Base-by-base conservation (phyloP, 441 rosid genomes). In the Melastoma candidum region DNA sequence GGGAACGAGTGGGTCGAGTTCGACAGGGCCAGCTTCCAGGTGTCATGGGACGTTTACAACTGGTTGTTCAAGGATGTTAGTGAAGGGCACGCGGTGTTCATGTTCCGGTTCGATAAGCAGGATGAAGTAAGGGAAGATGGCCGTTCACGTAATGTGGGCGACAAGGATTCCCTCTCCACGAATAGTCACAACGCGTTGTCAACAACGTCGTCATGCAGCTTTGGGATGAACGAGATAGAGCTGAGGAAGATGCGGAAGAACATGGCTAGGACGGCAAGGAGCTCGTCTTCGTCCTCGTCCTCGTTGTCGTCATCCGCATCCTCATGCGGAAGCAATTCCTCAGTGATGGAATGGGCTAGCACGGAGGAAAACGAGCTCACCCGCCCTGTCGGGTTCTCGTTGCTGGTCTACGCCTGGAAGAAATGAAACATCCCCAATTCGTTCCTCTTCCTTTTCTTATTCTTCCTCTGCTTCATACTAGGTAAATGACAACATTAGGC, bases 371-470 rank as follows among this genome's bases (percentile, higher is more conserved):
- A 52, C 12, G 56, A 52, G 41, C 36, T 10, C 12, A 44, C 45
- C 25, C 25, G 10, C 0, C 46, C 25, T 3, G 56, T 5, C 1
- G 56, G 56, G 26, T 52, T 52, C 56, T 52, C 46, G 56, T 26
- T 52, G 56, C 36, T 52, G 17, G 56, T 52, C 56, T 52, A 52
- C 12, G 56, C 56, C 32, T 52, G 56, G 56, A 36, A 52, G 46
- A 36, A 27, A 11, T 27, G 56, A 52, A 36, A 36, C 41, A 36
- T 4, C 41, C 22, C 22, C 22, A 17, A 17, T 17, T 17, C 22
- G 22, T 17, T 17, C 22, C 22, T 17, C 22, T 17, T 17, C 22
- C 22, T 17, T 17, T 17, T 17, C 22, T 17, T 17, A 36, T 36
- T 36, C 8, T 36, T 9, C 41, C 8, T 36, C 8, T 36, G 6